Conservation (phyloP, 2,329 filamentous ascomycete species). For the Claviceps maximensis region DNA sequence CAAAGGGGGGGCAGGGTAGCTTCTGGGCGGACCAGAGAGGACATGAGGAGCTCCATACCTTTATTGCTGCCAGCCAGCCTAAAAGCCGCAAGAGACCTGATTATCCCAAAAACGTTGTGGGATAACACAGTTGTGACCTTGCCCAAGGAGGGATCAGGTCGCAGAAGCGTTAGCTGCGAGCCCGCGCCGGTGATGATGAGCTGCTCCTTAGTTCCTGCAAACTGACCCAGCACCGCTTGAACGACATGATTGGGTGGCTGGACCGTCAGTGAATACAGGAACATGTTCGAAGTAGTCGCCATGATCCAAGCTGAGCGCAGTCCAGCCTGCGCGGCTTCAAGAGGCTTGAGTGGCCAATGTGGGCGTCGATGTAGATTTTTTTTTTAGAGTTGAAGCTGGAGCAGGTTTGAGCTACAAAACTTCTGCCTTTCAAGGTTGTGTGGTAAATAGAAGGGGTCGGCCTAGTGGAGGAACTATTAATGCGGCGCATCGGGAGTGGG, state of each 20-base stretch:
- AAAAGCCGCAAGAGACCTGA: slow-evolving; percentile 77
- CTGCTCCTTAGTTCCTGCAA: slow-evolving; percentile 91
- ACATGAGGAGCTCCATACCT: slow-evolving; percentile 50
- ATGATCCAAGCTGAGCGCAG: slow-evolving; percentile 47
- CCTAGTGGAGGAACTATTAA: slow-evolving; percentile 22
- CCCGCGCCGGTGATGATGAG: slow-evolving; percentile 92
- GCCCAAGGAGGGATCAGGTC: slow-evolving; percentile 72
- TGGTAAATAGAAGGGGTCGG: slow-evolving; percentile 9
- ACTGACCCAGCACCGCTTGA: slow-evolving; percentile 87
- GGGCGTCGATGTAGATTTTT: slow-evolving; percentile 6
- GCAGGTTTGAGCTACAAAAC: slow-evolving; percentile 18
- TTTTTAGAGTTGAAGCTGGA: slow-evolving; percentile 5
- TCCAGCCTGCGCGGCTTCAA: slow-evolving; percentile 35
- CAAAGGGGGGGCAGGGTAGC: slow-evolving; percentile 14
- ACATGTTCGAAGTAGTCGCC: slow-evolving; percentile 98
- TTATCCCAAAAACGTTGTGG: slow-evolving; percentile 93
- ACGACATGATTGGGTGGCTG: slow-evolving; percentile 82
- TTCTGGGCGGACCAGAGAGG: slow-evolving; percentile 4
- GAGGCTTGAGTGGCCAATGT: slow-evolving; percentile 14
- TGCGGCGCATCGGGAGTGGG: slow-evolving; percentile 18
- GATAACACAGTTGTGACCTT: slow-evolving; percentile 78
- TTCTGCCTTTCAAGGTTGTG: slow-evolving; percentile 11
- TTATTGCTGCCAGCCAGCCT: slow-evolving; percentile 87
- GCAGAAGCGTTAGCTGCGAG: slow-evolving; percentile 75
- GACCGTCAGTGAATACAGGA: slow-evolving; percentile 94